phyloP scores from a whole-genome alignment of 768 basidiomycete genomes.

The Suillus hirtellus region DNA sequence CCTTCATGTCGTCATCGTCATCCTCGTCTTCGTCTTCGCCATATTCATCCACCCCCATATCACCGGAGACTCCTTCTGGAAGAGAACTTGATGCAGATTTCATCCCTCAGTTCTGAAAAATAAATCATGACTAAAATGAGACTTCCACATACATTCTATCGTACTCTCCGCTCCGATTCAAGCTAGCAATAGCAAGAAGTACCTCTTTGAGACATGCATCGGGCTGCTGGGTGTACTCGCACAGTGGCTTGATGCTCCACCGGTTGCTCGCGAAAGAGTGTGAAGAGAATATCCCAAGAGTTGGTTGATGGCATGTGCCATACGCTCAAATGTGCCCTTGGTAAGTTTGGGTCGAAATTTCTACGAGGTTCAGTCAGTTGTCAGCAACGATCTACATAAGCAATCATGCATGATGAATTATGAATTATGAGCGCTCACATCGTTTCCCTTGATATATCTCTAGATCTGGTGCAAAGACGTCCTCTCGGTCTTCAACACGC shows the following conservation, averaged over 20 bases:
- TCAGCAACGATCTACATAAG: not conserved
- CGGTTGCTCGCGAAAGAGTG: constrained; percentile 73
- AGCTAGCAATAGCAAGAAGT: constrained; percentile 68
- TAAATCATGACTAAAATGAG: constrained; percentile 21
- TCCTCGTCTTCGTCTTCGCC: constrained; percentile 48
- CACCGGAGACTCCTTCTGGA: constrained; percentile 15
- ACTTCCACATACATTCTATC: constrained; percentile 70
- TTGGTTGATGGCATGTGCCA: constrained; percentile 88
- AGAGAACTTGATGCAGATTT: constrained; percentile 42
- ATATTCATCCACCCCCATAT: constrained; percentile 40
- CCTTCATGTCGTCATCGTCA: constrained; percentile 64
- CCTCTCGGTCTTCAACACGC: too few relatives aligned
- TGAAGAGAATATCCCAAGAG: constrained; percentile 80
- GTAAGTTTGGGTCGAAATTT: constrained; percentile 64
- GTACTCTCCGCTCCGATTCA: constrained; percentile 79
- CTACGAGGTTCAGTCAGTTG: constrained; percentile 28
- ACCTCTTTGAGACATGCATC: constrained; percentile 86
- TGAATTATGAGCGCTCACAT: too few relatives aligned
- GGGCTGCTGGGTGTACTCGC: constrained; percentile 83
- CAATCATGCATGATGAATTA: constrained; percentile 46
- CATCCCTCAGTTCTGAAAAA: constrained; percentile 32
- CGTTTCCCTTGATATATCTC: too few relatives aligned
- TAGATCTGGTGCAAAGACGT: too few relatives aligned
- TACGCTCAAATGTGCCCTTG: constrained; percentile 80
- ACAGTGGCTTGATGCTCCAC: constrained; percentile 77